Evolutionary conservation across 225 moss, liverwort and hornwort genomes (phyloP), one percentile per base, ranked within the genome.

Genomic region (Rhytidiadelphus loreus): DNA sequence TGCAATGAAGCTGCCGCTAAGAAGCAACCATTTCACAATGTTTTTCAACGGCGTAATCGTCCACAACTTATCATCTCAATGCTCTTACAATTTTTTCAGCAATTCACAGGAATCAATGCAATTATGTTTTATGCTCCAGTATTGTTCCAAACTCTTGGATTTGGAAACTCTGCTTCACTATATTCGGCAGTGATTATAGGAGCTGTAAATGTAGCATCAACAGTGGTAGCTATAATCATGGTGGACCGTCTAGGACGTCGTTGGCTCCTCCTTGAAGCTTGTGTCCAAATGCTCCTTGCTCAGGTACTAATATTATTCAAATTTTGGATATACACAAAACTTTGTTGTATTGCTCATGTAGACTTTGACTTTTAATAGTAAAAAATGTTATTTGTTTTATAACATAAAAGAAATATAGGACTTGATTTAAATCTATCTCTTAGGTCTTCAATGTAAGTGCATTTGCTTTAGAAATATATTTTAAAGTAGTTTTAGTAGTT

Each of bases 101-200:
- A 96, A 53, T 89, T 97, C 37, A 89, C 89, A 4, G 92, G 94
- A 77, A 94, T 87, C 87, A 96, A 94, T 58, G 93, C 95, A 5
- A 86, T 97, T 71, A 95, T 91, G 63, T 95, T 95, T 88, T 95
- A 96, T 30, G 89, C 93, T 28, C 96, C 92, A 0, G 89, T 93
- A 26, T 85, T 96, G 25, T 93, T 95, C 41, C 90, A 91, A n/a
- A 94, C 86, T 12, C 81, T 97, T 33, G 95, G 93, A 12, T 95
- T 92, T 64, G 94, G 91, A 0, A 72, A 65, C 12, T 82, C 18
- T 64, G 17, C 65, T 48, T 82, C 50, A 26, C 8, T 65, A 26
- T 82, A 52, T 8, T 82, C 12, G 0, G 35, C 35, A 13, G 64
- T 82, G 35, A 82, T 82, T 25, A 1, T 82, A 16, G 63, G 63